Evolutionary conservation across 176 grass and related monocot genomes (phyloP).

Genomic region (Aegilops bicornis): DNA sequence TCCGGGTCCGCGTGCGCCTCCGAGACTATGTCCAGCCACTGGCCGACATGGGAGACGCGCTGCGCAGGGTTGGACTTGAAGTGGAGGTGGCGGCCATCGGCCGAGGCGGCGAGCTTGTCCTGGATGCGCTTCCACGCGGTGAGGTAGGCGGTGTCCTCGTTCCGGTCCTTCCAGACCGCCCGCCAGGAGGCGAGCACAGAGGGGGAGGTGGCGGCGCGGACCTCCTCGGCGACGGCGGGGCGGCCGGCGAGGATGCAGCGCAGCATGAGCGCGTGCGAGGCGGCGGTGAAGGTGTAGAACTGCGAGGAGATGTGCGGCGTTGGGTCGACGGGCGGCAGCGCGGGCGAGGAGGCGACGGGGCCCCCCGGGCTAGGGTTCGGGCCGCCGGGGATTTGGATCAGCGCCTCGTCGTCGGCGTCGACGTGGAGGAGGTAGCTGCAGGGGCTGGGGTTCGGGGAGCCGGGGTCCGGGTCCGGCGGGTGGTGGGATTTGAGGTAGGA

Average conservation of each 20-base stretch:
- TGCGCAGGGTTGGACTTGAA: constrained; percentile 85
- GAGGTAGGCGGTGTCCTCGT: constrained; percentile 99
- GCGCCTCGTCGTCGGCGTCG: constrained; percentile 66
- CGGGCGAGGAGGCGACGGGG: neutral
- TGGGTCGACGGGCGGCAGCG: constrained; percentile 66
- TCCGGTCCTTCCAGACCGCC: constrained; percentile 97
- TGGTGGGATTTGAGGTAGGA: constrained; percentile 53
- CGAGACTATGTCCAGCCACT: constrained; percentile 84
- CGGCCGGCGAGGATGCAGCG: constrained; percentile 75
- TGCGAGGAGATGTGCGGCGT: constrained; percentile 90
- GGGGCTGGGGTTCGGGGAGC: constrained; percentile 38
- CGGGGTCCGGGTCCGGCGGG: constrained; percentile 56
- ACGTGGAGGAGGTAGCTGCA: constrained; percentile 54
- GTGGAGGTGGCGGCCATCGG: constrained; percentile 62
- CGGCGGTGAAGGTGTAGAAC: constrained; percentile 92
- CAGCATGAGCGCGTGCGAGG: constrained; percentile 85
- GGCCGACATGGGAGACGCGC: constrained; percentile 81
- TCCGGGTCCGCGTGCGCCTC: constrained; percentile 77
- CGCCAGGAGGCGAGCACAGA: constrained; percentile 91
- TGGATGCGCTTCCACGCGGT: constrained; percentile 99
- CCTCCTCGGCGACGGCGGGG: constrained; percentile 65
- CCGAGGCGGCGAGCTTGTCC: constrained; percentile 77
- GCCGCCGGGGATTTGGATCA: constrained; percentile 37
- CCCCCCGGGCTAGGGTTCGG: constrained; percentile 29
- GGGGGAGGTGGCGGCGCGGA: constrained; percentile 70